Evolutionary conservation across 78 protist species (phyloP).

Genomic region (Paratrimastix pyriformis): DNA sequence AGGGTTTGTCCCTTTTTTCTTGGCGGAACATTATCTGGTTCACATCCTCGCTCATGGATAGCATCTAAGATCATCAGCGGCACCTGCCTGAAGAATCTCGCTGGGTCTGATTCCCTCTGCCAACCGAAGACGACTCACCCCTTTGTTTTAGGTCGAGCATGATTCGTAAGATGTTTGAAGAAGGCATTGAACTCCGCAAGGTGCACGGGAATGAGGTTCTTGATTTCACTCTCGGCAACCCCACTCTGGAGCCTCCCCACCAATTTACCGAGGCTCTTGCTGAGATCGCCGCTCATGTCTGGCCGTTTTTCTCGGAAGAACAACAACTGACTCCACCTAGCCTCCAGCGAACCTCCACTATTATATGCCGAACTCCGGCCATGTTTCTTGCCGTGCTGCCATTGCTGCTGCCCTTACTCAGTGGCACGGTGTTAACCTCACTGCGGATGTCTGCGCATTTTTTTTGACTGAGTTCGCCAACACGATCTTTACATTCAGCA

Average conservation of each 20-base stretch:
- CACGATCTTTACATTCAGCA: too few relatives aligned
- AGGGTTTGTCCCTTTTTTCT: too few relatives aligned
- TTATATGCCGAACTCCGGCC: constrained; percentile 6
- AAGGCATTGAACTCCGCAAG: background rate
- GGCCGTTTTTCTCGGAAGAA: background rate
- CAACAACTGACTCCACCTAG: background rate
- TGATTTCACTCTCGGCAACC: constrained; percentile 12
- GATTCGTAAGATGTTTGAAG: constrained; percentile 1
- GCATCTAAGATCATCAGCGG: too few relatives aligned
- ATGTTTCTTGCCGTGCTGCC: background rate
- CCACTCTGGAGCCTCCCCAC: constrained; percentile 2
- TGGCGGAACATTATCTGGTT: too few relatives aligned
- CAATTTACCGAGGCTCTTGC: background rate
- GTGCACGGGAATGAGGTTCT: background rate
- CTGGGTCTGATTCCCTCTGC: too few relatives aligned
- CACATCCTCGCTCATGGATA: too few relatives aligned
- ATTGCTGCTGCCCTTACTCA: background rate
- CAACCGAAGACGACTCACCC: too few relatives aligned
- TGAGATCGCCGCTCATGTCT: background rate
- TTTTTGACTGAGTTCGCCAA: too few relatives aligned
- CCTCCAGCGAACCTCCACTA: background rate
- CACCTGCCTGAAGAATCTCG: too few relatives aligned
- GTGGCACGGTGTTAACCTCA: background rate
- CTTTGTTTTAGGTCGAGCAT: too few relatives aligned
- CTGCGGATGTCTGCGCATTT: background rate